These are phyloP conservation scores for Mycena rebaudengoi DNA, from an alignment of 768 basidiomycete species.

Conservation along the genomic window DNA sequence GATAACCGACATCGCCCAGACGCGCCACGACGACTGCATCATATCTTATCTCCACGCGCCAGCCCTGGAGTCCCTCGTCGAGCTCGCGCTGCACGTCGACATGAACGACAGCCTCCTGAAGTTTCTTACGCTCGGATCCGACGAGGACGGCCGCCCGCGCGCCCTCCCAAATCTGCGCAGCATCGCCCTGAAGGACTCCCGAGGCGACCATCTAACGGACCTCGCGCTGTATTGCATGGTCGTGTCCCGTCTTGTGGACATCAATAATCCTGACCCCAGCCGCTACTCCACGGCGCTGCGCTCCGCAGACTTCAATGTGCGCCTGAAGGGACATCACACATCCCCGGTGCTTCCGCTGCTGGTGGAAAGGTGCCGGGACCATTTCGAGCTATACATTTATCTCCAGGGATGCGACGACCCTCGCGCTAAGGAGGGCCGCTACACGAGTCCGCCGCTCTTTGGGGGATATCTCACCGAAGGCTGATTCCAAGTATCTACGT, in stretches of 20 bases:
- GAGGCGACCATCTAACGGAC: slow-evolving; percentile 20
- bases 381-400: slow-evolving; percentile 17
- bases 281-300: background rate
- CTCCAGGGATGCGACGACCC: slow-evolving; percentile 14
- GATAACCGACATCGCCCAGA: slow-evolving; percentile 5
- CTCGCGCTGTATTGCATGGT: slow-evolving; percentile 25
- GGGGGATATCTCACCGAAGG: slow-evolving; percentile 24
- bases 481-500: background rate
- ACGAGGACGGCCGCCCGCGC: slow-evolving; percentile 2
- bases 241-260: slow-evolving; percentile 14
- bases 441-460: slow-evolving; percentile 20
- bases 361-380: slow-evolving; percentile 24
- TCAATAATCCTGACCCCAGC: background rate
- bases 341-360: slow-evolving; percentile 24
- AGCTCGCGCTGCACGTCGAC: slow-evolving; percentile 22
- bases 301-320: slow-evolving; percentile 17
- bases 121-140: slow-evolving; percentile 18
- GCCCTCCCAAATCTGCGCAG: slow-evolving; percentile 11
- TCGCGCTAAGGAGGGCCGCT: slow-evolving; percentile 13
- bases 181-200: slow-evolving; percentile 9
- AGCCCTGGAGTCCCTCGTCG: slow-evolving; percentile 14
- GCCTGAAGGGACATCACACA: slow-evolving; percentile 15
- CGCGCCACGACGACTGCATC: background rate
- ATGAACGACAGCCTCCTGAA: slow-evolving; percentile 10
- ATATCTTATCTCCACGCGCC: slow-evolving; percentile 9